Conservation (phyloP, 2,329 filamentous ascomycete species). For the Trematosphaeria pertusa region DNA sequence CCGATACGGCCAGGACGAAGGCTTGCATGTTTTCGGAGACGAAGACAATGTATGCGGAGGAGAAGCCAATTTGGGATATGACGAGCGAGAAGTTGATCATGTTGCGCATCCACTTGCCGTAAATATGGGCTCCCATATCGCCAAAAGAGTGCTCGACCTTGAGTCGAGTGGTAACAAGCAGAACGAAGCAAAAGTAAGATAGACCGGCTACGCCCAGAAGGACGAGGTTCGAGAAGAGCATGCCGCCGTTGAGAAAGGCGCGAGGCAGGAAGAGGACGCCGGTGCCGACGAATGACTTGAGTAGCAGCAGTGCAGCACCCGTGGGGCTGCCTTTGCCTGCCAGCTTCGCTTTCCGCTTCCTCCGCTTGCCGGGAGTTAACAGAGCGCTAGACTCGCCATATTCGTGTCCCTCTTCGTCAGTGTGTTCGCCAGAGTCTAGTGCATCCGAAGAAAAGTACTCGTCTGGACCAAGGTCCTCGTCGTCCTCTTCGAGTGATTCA, state of each 20-base stretch:
- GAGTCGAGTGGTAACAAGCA: slow-evolving; percentile 85
- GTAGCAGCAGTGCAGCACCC: slow-evolving; percentile 81
- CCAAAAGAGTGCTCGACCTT: slow-evolving; percentile 94
- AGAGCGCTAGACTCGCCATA: slow-evolving; percentile 89
- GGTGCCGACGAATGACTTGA: slow-evolving; percentile 98
- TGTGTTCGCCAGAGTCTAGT: slow-evolving; percentile 63
- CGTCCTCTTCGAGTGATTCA: slow-evolving; percentile 95
- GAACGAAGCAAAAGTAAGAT: slow-evolving; percentile 97
- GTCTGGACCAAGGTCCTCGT: slow-evolving; percentile 83
- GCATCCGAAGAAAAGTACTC: slow-evolving; percentile 89
- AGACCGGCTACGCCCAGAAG: slow-evolving; percentile 84
- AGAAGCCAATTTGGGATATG: slow-evolving; percentile 93
- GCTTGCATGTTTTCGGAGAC: slow-evolving; percentile 95
- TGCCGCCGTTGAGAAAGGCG: slow-evolving; percentile 94
- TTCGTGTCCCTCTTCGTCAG: slow-evolving; percentile 69
- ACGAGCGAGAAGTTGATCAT: slow-evolving; percentile 92
- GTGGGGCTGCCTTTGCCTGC: slow-evolving; percentile 79
- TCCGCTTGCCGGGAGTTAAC: slow-evolving; percentile 71
- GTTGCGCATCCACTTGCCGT: slow-evolving; percentile 86
- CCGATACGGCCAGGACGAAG: slow-evolving; percentile 87
- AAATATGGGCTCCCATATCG: slow-evolving; percentile 91
- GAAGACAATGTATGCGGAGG: slow-evolving; percentile 95
- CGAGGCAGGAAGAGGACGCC: slow-evolving; percentile 92
- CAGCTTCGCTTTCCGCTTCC: slow-evolving; percentile 78
- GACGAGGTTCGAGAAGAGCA: slow-evolving; percentile 94